These are phyloP conservation scores for Lactarius psammicola DNA, from an alignment of 768 basidiomycete genomes.

Conservation along the genomic window DNA sequence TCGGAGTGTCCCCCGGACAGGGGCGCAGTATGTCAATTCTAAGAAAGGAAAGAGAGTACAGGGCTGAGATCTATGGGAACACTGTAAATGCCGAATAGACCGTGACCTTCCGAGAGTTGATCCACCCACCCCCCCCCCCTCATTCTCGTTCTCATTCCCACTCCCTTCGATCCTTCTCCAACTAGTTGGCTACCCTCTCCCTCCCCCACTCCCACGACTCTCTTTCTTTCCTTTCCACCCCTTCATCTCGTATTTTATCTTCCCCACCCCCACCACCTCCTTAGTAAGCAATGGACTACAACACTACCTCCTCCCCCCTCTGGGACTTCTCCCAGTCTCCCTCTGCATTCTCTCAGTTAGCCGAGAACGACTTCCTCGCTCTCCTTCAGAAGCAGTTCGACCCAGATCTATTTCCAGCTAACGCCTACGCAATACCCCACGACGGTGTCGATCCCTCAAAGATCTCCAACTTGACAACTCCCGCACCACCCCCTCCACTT, in stretches of 20 bases:
- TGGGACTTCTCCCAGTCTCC: conserved; percentile 60
- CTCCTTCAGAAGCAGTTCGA: conserved; percentile 77
- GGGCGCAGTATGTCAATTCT: not conserved
- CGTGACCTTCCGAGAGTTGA: not conserved
- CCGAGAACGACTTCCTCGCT: conserved; percentile 75
- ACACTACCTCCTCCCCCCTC: conserved; percentile 47
- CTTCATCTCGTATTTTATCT: not conserved
- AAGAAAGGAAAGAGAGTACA: not conserved
- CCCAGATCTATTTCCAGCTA: conserved; percentile 31
- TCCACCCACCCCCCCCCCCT: too few species aligned
- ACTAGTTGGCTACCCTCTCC: not conserved
- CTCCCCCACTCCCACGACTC: not conserved
- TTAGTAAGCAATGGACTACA: conserved; percentile 45
- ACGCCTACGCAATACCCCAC: conserved; percentile 34
- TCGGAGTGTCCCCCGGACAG: too few species aligned
- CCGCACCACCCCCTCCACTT: conserved; percentile 58
- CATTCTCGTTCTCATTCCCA: too few species aligned
- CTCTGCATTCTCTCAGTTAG: conserved; percentile 57
- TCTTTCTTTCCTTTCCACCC: not conserved
- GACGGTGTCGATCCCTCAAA: conserved; percentile 60
- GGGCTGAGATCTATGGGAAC: not conserved
- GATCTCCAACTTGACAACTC: conserved; percentile 49
- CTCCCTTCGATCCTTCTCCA: not conserved
- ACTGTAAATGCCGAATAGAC: too few species aligned
- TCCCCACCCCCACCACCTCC: not conserved